Evolutionary conservation across 768 basidiomycete species (phyloP).

Genomic region (Macrolepiota dolichaula): DNA sequence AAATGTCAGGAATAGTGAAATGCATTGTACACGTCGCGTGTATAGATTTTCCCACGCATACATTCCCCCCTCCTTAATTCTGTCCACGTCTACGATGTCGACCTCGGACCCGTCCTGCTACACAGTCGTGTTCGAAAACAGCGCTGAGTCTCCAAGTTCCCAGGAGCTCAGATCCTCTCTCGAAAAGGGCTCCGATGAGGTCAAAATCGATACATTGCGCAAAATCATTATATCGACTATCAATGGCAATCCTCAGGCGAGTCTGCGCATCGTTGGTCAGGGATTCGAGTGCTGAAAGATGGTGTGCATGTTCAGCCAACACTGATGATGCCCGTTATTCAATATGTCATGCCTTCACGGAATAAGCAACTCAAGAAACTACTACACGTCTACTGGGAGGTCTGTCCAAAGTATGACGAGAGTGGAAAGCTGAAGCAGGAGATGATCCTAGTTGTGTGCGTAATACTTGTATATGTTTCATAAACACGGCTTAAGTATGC

Average conservation of each 20-base stretch:
- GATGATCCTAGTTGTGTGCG: constrained; percentile 98
- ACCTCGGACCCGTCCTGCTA: constrained; percentile 67
- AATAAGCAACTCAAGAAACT: constrained; percentile 98
- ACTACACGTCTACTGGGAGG: constrained; percentile 94
- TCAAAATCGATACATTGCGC: constrained; percentile 94
- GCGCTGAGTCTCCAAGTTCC: constrained; percentile 70
- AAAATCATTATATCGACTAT: constrained; percentile 91
- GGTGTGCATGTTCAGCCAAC: constrained; percentile 56
- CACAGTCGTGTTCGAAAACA: constrained; percentile 75
- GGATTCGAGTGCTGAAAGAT: neutral
- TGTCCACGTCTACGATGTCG: constrained; percentile 27
- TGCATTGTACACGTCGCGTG: constrained; percentile 14
- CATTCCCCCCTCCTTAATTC: constrained; percentile 1
- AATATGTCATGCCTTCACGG: constrained; percentile 93
- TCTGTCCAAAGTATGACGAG: constrained; percentile 97
- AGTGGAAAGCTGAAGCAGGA: constrained; percentile 98
- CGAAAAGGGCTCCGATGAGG: constrained; percentile 95
- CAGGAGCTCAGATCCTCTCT: constrained; percentile 79
- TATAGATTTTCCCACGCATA: constrained; percentile 14
- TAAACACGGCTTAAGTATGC: neutral
- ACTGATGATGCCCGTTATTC: constrained; percentile 96
- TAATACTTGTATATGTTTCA: constrained; percentile 16
- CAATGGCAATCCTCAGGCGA: constrained; percentile 90
- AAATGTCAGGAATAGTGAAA: neutral
- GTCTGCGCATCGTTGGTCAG: constrained; percentile 19